Evolutionary conservation across 148 eudicot genomes (phyloP), one percentile per base, ranked within the genome.

Genomic region (Fagopyrum tataricum): DNA sequence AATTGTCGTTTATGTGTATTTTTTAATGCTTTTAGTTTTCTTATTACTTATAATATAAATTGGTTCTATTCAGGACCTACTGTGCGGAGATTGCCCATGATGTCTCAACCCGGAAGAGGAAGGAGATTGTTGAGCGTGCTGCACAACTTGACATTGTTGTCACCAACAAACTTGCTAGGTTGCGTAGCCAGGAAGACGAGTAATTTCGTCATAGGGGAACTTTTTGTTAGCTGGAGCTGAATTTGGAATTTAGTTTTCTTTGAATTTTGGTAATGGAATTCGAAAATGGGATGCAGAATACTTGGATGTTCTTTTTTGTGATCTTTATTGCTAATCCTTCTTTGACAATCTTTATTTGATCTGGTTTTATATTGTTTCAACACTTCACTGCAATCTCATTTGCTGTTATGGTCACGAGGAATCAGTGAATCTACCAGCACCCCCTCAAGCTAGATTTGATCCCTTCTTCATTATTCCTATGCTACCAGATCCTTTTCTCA

Each of bases 161-260:
- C 13, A 85, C 82, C 18, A 85, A 85, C 86, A 85, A 83, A 81
- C 83, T 85, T 26, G 86, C 88, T 17, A 83, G 88, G 83, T 62
- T 85, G 76, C 81, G 88, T 46, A 85, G 86, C 81, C 86, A 85
- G 59, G 88, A 85, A 37, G 88, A 83, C 9, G 88, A 85, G 80
- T 85, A 44, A 74, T 37, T 69, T 52, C 21, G 14, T 31, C 37
- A 31, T 31, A 31, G 37, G 1, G 15, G 55, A 49, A 49, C 55
- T 49, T 18, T 15, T 1, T 49, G 37, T 49, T 49, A 4, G 18
- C 55, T 15, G 55, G 15, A 49, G 55, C 55, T 49, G 55, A 14
- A 49, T 49, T 18, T 15, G 55, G n/a, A 49, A 14, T 18, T 49
- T 49, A 49, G 5, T 49, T 49, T 13, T 4, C 18, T 14, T 49